phyloP scores from a whole-genome alignment of 768 basidiomycete species.

The Leccinum boreale region DNA sequence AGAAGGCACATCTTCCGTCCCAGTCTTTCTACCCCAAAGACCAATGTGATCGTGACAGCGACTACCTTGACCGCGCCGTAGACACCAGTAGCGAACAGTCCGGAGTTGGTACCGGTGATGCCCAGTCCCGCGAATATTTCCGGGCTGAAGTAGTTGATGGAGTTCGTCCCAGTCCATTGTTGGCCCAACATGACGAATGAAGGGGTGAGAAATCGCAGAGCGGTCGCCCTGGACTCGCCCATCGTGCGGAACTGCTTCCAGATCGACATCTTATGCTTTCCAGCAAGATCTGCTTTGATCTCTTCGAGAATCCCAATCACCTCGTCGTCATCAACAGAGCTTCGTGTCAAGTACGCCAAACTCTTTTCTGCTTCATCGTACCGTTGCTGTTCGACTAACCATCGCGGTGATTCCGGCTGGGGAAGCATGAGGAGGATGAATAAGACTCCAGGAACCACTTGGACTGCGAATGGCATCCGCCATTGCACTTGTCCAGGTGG shows the following conservation, averaged over 20 bases:
- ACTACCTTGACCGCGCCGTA: slow-evolving; percentile 41
- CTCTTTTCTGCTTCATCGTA: slow-evolving; percentile 39
- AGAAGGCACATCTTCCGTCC: slow-evolving; percentile 51
- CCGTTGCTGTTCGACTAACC: slow-evolving; percentile 46
- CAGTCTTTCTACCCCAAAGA: slow-evolving; percentile 45
- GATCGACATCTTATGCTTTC: slow-evolving; percentile 36
- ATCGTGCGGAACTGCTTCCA: slow-evolving; percentile 39
- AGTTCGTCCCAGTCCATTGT: slow-evolving; percentile 53
- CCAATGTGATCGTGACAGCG: slow-evolving; percentile 37
- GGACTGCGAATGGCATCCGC: slow-evolving; percentile 51
- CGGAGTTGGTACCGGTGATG: slow-evolving; percentile 39
- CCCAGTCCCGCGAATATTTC: slow-evolving; percentile 49
- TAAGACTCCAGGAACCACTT: slow-evolving; percentile 50
- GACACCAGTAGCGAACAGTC: slow-evolving; percentile 49
- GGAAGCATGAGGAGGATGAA: slow-evolving; percentile 45
- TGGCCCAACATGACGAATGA: slow-evolving; percentile 45
- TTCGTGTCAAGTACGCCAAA: slow-evolving; percentile 37
- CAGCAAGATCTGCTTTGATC: slow-evolving; percentile 46
- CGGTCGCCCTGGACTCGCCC: slow-evolving; percentile 42
- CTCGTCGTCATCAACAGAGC: slow-evolving; percentile 30
- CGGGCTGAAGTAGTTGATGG: slow-evolving; percentile 55
- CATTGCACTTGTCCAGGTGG: slow-evolving; percentile 43
- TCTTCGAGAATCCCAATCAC: slow-evolving; percentile 41
- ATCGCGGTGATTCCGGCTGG: slow-evolving; percentile 57
- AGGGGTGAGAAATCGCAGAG: slow-evolving; percentile 44